These are phyloP conservation scores for Acacia confusa DNA, from an alignment of 306 rosid genomes.

Conservation along the genomic window DNA sequence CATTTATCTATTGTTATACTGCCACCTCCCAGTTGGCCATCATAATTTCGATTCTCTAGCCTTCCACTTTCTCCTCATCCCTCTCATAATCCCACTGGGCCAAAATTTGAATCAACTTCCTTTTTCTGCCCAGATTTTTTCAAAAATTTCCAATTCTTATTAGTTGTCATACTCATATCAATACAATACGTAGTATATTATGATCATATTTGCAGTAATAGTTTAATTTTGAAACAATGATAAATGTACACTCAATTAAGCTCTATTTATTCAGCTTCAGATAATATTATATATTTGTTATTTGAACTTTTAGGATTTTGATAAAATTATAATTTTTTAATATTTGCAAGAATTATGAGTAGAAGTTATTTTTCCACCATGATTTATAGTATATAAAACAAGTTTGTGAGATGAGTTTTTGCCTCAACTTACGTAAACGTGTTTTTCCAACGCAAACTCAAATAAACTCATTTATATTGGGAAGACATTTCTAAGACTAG, in stretches of 20 bases:
- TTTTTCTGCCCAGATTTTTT: not conserved
- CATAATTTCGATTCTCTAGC: too few species aligned
- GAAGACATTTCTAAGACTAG: too few species aligned
- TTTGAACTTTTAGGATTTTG: not conserved
- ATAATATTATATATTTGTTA: not conserved
- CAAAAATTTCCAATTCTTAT: not conserved
- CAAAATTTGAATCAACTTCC: not conserved
- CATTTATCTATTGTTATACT: too few species aligned
- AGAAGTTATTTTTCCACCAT: too few species aligned
- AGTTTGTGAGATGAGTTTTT: too few species aligned
- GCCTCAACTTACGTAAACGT: rapidly evolving
- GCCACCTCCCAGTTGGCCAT: too few species aligned
- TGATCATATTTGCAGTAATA: not conserved
- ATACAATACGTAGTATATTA: not conserved
- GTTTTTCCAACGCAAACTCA: too few species aligned
- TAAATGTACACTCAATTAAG: not conserved
- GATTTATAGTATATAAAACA: too few species aligned
- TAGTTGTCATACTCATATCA: too few species aligned
- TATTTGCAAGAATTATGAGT: too few species aligned
- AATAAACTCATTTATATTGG: too few species aligned
- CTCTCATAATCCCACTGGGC: not conserved
- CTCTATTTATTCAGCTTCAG: not conserved
- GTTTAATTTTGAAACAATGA: not conserved
- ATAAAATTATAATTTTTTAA: not conserved
- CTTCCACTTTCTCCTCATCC: too few species aligned